Evolutionary conservation across 208 protist species (phyloP).

Genomic region (Jaenimonas drosophilae): DNA sequence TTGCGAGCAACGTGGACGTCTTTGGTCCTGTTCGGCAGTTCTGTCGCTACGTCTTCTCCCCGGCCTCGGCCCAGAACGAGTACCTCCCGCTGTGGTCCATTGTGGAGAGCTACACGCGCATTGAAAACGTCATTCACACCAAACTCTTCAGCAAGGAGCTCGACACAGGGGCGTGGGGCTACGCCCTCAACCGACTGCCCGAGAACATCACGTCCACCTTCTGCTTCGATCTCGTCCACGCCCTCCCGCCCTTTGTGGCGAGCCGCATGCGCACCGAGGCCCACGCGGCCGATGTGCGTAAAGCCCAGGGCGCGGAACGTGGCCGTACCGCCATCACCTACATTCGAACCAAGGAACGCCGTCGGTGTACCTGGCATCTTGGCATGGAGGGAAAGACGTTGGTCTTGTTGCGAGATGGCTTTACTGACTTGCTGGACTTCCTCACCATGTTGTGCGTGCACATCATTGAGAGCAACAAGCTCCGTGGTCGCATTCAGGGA

Average conservation of each 20-base stretch:
- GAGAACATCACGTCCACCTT: conserved; percentile 77
- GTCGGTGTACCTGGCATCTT: conserved; percentile 78
- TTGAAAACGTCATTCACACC: conserved; percentile 84
- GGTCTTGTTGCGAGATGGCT: conserved; percentile 77
- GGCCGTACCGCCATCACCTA: conserved; percentile 42
- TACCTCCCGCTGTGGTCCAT: conserved; percentile 77
- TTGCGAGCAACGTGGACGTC: conserved; percentile 48
- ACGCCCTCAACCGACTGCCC: conserved; percentile 69
- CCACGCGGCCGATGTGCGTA: conserved; percentile 49
- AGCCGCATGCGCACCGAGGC: conserved; percentile 65
- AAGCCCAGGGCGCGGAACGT: conserved; percentile 7
- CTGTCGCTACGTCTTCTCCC: conserved; percentile 72
- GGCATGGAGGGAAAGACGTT: conserved; percentile 83
- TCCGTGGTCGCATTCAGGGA: conserved; percentile 66
- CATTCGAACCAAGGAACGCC: conserved; percentile 73
- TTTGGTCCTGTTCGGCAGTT: conserved; percentile 71
- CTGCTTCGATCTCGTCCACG: conserved; percentile 72
- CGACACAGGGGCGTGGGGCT: conserved; percentile 82
- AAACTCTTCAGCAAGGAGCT: conserved; percentile 61
- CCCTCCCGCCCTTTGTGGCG: conserved; percentile 71
- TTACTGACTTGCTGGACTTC: conserved; percentile 85
- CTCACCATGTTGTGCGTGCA: conserved; percentile 84
- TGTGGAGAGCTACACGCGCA: conserved; percentile 63
- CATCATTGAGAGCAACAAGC: conserved; percentile 86
- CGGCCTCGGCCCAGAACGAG: conserved; percentile 51